Conservation (phyloP, 129 eudicot genomes). For the Pittosporum tobira region DNA sequence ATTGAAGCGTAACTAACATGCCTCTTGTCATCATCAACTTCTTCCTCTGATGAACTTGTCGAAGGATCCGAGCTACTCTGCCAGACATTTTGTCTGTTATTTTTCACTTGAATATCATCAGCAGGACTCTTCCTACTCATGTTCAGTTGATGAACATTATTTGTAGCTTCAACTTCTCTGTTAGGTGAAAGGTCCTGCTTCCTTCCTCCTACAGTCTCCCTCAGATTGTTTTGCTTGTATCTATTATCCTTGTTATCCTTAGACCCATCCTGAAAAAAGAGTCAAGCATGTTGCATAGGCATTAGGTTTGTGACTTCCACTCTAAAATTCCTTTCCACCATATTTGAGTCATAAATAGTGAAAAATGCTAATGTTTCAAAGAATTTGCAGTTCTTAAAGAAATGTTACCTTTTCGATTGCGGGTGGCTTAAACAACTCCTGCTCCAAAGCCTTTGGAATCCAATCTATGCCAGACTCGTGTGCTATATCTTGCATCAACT, state of each 20-base stretch:
- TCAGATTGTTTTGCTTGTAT: slow-evolving; percentile 19
- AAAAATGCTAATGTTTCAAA: background rate
- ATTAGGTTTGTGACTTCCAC: background rate
- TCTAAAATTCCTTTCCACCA: too few species aligned
- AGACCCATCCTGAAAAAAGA: slow-evolving; percentile 32
- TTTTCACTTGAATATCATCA: background rate
- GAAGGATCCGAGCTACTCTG: background rate
- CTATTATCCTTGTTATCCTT: slow-evolving; percentile 16
- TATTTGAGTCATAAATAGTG: too few species aligned
- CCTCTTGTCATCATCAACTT: slow-evolving; percentile 17
- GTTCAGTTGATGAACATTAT: background rate
- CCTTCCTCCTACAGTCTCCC: slow-evolving; percentile 11
- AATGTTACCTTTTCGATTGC: slow-evolving; percentile 36
- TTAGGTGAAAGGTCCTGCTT: slow-evolving; percentile 3
- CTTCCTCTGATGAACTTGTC: slow-evolving; percentile 9
- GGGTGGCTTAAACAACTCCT: slow-evolving; percentile 43
- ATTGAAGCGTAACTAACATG: slow-evolving; percentile 27
- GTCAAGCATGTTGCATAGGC: background rate
- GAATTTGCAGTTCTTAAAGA: background rate
- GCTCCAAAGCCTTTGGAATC: slow-evolving; percentile 51
- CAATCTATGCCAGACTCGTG: slow-evolving; percentile 50
- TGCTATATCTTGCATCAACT: slow-evolving; percentile 66
- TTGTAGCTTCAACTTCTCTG: background rate
- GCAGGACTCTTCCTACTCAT: background rate
- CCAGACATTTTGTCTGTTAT: background rate